Evolutionary conservation across 176 grass and related monocot genomes (phyloP).

Genomic region (Oryza glumipatula): DNA sequence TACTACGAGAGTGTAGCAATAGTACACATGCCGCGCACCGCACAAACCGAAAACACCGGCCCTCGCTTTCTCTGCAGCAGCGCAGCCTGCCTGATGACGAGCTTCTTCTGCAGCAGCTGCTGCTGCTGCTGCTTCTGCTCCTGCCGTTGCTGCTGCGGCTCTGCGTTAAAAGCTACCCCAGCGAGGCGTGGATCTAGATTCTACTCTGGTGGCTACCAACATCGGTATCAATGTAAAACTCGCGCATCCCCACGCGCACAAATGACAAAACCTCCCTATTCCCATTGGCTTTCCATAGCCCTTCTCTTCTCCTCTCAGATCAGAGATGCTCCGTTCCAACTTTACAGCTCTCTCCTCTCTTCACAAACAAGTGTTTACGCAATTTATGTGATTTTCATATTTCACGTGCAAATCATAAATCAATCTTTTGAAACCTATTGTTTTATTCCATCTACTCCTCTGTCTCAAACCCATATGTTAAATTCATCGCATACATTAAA

Average conservation of each 20-base stretch:
- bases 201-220: constrained; percentile 34
- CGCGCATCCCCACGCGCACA: neutral
- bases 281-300: neutral
- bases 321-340: too few relatives aligned
- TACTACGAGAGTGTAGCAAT: neutral
- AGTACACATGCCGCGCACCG: neutral
- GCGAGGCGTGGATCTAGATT: constrained; percentile 27
- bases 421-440: too few relatives aligned
- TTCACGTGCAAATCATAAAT: too few relatives aligned
- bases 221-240: neutral
- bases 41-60: neutral
- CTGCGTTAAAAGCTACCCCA: constrained; percentile 42
- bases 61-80: neutral
- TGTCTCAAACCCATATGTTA: too few relatives aligned
- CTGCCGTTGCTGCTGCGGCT: constrained; percentile 17
- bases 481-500: too few relatives aligned
- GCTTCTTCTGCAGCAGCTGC: constrained; percentile 33
- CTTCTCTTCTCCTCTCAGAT: neutral
- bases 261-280: neutral
- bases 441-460: too few relatives aligned
- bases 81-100: constrained; percentile 35
- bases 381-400: too few relatives aligned
- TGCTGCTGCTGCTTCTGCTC: neutral
- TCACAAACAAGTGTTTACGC: too few relatives aligned
- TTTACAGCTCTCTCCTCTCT: too few relatives aligned